A percentile compares a stretch with the other conserved stretches of the same genome.
Conservation (phyloP, 306 rosid genomes). For the Trifolium fragiferum region DNA sequence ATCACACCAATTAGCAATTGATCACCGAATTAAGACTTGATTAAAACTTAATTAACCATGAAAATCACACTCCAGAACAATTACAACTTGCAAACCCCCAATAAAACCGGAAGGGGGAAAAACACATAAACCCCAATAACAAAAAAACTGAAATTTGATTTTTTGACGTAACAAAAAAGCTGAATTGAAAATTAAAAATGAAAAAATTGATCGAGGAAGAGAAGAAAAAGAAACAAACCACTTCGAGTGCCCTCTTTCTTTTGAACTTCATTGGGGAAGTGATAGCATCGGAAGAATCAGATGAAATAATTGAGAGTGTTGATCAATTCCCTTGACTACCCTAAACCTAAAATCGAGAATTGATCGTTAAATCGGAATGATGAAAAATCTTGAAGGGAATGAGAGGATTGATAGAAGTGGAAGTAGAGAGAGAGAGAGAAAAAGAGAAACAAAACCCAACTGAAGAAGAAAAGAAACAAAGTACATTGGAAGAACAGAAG, state of each 20-base stretch:
- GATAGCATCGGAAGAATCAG: conserved; percentile 72
- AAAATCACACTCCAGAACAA: conserved; percentile 34
- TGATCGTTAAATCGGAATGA: conserved; percentile 42
- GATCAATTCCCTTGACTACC: conserved; percentile 53
- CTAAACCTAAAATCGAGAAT: conserved; percentile 49
- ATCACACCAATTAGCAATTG: background rate
- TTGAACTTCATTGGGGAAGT: conserved; percentile 84
- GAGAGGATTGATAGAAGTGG: conserved; percentile 46
- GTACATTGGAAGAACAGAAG: too few species aligned
- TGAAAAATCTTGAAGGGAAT: conserved; percentile 39
- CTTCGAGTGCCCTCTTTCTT: conserved; percentile 93
- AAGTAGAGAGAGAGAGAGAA: conserved; percentile 40
- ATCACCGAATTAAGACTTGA: background rate
- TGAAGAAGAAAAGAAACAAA: background rate
- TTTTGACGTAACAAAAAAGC: background rate
- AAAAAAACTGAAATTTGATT: background rate
- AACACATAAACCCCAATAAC: conserved; percentile 45
- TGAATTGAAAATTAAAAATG: background rate
- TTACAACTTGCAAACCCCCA: conserved; percentile 36
- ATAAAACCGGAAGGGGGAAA: background rate
- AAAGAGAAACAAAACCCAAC: conserved; percentile 46
- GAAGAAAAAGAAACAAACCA: conserved; percentile 61
- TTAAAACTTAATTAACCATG: conserved; percentile 12
- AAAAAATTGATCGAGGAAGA: conserved; percentile 19
- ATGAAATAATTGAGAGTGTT: conserved; percentile 33